phyloP scores from a whole-genome alignment of 495 filamentous ascomycete genomes.

The Penicillium roqueforti region DNA sequence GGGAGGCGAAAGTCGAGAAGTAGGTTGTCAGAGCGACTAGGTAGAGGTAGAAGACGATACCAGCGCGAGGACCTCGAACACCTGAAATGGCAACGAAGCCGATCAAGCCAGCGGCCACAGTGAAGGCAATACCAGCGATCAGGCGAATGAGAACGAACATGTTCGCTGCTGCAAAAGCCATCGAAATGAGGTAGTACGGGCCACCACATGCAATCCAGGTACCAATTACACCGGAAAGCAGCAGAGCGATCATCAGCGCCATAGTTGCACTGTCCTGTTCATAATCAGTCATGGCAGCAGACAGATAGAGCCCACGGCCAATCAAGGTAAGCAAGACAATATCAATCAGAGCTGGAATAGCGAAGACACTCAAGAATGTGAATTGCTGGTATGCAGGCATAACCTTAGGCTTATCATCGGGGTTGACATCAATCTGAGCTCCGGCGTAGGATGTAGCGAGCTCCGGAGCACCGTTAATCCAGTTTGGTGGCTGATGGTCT shows the following conservation, averaged over 20 bases:
- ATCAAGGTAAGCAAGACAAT: constrained; percentile 54
- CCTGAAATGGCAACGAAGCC: constrained; percentile 47
- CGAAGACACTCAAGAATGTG: constrained; percentile 58
- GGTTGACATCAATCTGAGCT: constrained; percentile 54
- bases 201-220: constrained; percentile 58
- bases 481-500: constrained; percentile 47
- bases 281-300: constrained; percentile 45
- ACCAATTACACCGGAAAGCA: constrained; percentile 54
- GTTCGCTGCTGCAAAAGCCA: constrained; percentile 57
- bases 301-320: constrained; percentile 56
- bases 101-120: constrained; percentile 42
- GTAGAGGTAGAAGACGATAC: constrained; percentile 50
- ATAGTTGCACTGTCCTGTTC: constrained; percentile 52
- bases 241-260: constrained; percentile 54
- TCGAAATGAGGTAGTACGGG: constrained; percentile 56
- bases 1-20: constrained; percentile 46
- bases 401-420: constrained; percentile 38
- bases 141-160: constrained; percentile 57
- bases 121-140: constrained; percentile 55
- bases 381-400: constrained; percentile 50
- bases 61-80: constrained; percentile 35
- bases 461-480: constrained; percentile 47
- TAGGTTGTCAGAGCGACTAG: constrained; percentile 47
- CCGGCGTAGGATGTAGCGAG: constrained; percentile 52
- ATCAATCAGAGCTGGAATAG: constrained; percentile 57